Base-by-base conservation (phyloP, 495 filamentous ascomycete species). In the Cercophora newfieldiana region DNA sequence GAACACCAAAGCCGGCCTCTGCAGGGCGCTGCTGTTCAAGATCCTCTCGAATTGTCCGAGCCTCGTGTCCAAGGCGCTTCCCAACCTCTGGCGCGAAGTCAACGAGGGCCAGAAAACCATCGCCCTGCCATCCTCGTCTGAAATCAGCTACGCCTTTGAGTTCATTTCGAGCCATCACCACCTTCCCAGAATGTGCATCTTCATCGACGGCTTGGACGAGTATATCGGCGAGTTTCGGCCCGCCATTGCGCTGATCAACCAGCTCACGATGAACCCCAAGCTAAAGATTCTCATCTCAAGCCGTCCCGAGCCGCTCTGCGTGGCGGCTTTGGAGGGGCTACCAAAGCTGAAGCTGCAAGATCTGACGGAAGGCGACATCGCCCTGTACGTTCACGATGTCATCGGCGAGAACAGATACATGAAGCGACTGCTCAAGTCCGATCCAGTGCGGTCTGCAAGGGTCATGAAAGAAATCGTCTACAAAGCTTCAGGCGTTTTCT, bases 181-280 rank as follows among this genome's bases (percentile, higher is more conserved):
- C 21, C 21, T 10, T 22, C 7, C 7, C 50, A 53, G 21, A 22
- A 7, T 53, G 8, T 53, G 50, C 21, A 7, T 53, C 10, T 22
- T 53, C 50, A 53, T 53, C 21, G 50, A 53, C 50, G 50, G 50
- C 7, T 7, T 53, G 50, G 50, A 53, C 21, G 50, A 53, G 50
- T 53, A 53, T 22, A 19, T 10, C 7, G 50, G 50, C 50, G 21
- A 12, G 8, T 22, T 10, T 14, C 7, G 7, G 37, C 18, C 21
- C 50, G 50, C 7, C 8, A 53, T 53, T 14, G 50, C 8, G 7
- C 50, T 53, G 7, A 14, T 53, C 50, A 7, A 53, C 8, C 7
- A 19, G 7, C 37, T 53, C 50, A 7, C 21, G 21, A 14, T 19
- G 7, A 12, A 22, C 21, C 10, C 8, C 8, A 12, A 53, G 7